Percentiles rank a stretch among this genome's conserved stretches.
phyloP scores from a whole-genome alignment of 345 rosid genomes.

The Syzygium grande region DNA sequence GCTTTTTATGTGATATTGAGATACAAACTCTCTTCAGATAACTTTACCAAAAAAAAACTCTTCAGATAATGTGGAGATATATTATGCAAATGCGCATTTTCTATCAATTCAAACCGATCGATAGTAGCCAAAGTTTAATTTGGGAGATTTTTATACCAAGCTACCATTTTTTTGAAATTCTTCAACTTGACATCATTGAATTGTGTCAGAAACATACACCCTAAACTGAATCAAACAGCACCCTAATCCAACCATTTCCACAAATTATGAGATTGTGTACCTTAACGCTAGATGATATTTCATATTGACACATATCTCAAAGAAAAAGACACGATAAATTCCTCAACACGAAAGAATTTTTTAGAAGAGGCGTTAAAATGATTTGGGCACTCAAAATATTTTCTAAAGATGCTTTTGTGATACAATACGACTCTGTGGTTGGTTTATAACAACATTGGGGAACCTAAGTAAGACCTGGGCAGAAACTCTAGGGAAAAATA shows the following conservation, averaged over 20 bases:
- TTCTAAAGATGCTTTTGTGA: not conserved
- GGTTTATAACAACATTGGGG: not conserved
- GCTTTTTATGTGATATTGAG: not conserved
- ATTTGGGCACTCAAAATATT: not conserved
- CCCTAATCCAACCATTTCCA: not conserved
- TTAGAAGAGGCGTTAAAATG: not conserved
- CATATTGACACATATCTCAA: not conserved
- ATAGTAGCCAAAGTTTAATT: not conserved
- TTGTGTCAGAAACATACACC: not conserved
- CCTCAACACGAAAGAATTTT: not conserved
- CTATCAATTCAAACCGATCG: not conserved
- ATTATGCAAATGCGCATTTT: not conserved
- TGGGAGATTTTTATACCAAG: not conserved
- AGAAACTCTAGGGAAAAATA: not conserved
- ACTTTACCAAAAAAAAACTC: no score
- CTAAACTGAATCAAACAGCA: not conserved
- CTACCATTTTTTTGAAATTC: not conserved
- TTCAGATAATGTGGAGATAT: not conserved
- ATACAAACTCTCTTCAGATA: not conserved
- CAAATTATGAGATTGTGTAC: not conserved
- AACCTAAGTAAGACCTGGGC: not conserved
- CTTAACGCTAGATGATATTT: not conserved
- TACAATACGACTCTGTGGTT: not conserved
- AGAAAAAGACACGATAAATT: not conserved
- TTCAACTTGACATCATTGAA: not conserved